phyloP scores from a whole-genome alignment of 1,284 basidiomycete genomes.

The Apiotrichum laibachii region DNA sequence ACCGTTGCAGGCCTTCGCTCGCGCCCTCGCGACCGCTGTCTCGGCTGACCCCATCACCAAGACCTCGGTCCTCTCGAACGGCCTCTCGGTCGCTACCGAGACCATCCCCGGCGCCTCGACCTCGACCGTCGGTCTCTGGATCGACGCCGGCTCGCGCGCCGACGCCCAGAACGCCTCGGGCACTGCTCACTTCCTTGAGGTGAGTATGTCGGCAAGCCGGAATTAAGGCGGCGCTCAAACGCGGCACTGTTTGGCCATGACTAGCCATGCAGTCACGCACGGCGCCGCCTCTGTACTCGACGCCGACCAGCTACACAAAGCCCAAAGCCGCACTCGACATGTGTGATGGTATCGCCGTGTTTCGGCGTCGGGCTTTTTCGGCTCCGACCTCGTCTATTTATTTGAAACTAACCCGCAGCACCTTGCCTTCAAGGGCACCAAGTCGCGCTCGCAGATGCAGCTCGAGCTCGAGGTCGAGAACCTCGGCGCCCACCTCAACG shows the following conservation, averaged over 20 bases:
- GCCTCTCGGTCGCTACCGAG: constrained; percentile 89
- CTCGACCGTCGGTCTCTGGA: constrained; percentile 98
- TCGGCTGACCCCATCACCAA: constrained; percentile 73
- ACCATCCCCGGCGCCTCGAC: constrained; percentile 91
- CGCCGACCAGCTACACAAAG: no score
- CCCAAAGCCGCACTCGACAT: background rate
- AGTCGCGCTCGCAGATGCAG: constrained; percentile 80
- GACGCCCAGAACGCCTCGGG: constrained; percentile 93
- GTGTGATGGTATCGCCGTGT: background rate
- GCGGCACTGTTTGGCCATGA: background rate
- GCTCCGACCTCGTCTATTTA: background rate
- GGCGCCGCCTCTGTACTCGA: no score
- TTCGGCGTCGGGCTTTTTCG: constrained; percentile 1
- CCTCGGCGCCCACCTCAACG: constrained; percentile 95
- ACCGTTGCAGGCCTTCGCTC: constrained; percentile 33
- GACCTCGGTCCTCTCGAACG: constrained; percentile 84
- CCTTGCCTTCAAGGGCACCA: constrained; percentile 73
- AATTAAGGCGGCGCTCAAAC: background rate
- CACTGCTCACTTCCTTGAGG: constrained; percentile 98
- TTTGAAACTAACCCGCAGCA: constrained; percentile 30
- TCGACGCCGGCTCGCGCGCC: constrained; percentile 94
- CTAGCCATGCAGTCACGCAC: background rate
- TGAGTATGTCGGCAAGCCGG: constrained; percentile 28
- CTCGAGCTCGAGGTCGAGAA: constrained; percentile 99
- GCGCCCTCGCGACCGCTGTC: constrained; percentile 48